These are phyloP conservation scores for Jamesozyma spencerorum DNA, from an alignment of 805 yeast genomes.

Conservation along the genomic window DNA sequence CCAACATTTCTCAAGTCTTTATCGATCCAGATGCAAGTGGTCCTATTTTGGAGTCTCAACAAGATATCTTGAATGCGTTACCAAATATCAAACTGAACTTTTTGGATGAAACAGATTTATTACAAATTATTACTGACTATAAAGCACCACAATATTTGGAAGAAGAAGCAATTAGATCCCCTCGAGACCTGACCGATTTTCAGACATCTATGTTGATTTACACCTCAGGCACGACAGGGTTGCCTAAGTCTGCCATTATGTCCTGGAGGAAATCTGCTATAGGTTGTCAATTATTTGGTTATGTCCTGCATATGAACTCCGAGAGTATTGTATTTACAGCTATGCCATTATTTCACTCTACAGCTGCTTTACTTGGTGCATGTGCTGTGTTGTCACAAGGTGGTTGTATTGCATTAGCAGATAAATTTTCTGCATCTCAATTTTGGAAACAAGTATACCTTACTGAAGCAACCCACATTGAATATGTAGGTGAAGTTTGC, in stretches of 20 bases:
- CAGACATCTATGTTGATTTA: slow-evolving; percentile 67
- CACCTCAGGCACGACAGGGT: slow-evolving; percentile 91
- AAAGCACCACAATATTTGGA: slow-evolving; percentile 45
- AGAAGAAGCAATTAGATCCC: slow-evolving; percentile 48
- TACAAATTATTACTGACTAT: slow-evolving; percentile 32
- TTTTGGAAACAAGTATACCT: slow-evolving; percentile 85
- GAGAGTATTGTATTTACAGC: slow-evolving; percentile 67
- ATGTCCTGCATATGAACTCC: slow-evolving; percentile 49
- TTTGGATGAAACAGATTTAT: slow-evolving; percentile 43
- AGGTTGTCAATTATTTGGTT: slow-evolving; percentile 64
- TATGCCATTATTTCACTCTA: slow-evolving; percentile 93
- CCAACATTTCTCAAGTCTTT: slow-evolving; percentile 55
- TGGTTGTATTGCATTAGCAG: slow-evolving; percentile 67
- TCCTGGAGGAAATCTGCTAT: slow-evolving; percentile 78
- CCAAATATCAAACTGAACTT: slow-evolving; percentile 39
- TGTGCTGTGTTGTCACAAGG: slow-evolving; percentile 61
- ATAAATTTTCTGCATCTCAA: slow-evolving; percentile 71
- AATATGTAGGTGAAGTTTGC: slow-evolving; percentile 93
- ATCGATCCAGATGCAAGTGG: slow-evolving; percentile 62
- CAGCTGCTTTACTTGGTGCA: slow-evolving; percentile 81
- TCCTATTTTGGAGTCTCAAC: slow-evolving; percentile 43
- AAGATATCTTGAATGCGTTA: slow-evolving; percentile 30
- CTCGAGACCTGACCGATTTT: slow-evolving; percentile 41
- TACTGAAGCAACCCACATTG: slow-evolving; percentile 67
- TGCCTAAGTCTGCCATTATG: slow-evolving; percentile 89